Base-by-base conservation (phyloP, 805 yeast species). In the Candida koratica region DNA sequence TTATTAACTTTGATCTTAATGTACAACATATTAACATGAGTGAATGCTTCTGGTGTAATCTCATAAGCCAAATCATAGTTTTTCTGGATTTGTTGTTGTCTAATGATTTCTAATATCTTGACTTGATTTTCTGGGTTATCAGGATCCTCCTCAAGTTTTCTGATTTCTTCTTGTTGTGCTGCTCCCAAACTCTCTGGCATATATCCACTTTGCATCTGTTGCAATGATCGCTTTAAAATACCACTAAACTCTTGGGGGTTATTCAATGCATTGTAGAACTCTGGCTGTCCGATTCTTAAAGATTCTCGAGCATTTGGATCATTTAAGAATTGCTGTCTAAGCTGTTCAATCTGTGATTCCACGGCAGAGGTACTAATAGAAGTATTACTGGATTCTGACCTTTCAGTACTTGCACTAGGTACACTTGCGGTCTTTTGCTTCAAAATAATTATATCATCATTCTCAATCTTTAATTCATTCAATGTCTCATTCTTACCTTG, bases 21-120 rank as follows among this genome's bases (percentile, higher is more conserved):
- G 58, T 81, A 90, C 25, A 93, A 70, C 96, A 93, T 88, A 20
- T 75, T 75, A 3, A 90, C 94, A 0, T 73, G 60, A 0, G 88
- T 81, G 61, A 93, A 93, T 24, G 84, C 72, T 56, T 93, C 99
- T 0, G 99, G 98, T 4, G 90, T 77, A 36, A 81, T 79, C 40
- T 89, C 97, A 55, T 79, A 69, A 0, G 98, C 97, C 44, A 77
- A 69, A 30, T 77, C 70, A 67, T 84, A 66, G 52, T 87, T 86
- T 43, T 86, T 94, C 41, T 86, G 85, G 32, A 90, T 79, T 26
- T 79, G 84, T 47, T 76, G 77, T 48, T 79, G 81, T 42, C 78
- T 75, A 37, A 81, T 81, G 36, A 81, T 49, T 48, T 85, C 90
- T 52, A 79, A 46, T 28, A 86, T 79, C 45, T 71, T 71, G 14